Base-by-base conservation (phyloP, 2,329 filamentous ascomycete genomes). In the Fusarium sp. region DNA sequence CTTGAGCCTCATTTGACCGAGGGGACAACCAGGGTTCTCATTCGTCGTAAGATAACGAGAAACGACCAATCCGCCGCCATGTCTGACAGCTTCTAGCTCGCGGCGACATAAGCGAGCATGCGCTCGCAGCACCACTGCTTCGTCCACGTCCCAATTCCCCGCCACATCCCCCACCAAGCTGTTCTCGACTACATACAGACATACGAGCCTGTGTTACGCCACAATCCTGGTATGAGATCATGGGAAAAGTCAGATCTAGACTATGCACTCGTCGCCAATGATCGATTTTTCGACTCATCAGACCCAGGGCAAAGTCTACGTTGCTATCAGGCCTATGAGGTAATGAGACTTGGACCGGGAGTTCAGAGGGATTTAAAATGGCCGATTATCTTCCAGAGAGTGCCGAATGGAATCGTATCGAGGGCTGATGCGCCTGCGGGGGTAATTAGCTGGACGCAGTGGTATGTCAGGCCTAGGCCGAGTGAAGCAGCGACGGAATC, bases 341-440 rank as follows among this genome's bases (percentile, higher is more conserved):
- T 74, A 14, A 71, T 82, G 41, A 72, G 74, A 28, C 71, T 84
- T n/a, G 78, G 85, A 9, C 82, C 84, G 0, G 82, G 83, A 35
- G 69, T 83, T 11, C 77, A 72, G 31, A 84, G 81, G 69, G 79
- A 82, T 35, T 76, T 86, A n/a, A 76, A 70, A 58, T 82, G 85
- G 68, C 82, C 83, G 2, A 83, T 83, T 45, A 80, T 83, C 24
- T 85, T 86, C 64, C 85, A 86, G 71, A 79, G 76, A 63, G 80
- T 84, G 26, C 77, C 78, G 7, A 74, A 78, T 42, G 85, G 85
- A n/a, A 78, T 85, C 28, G 78, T 84, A 9, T 81, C 80, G 48
- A 78, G 85, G 28, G 81, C 79, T 28, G 78, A 84, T 50, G 83
- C 84, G 9, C 77, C 80, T 6, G 84, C 78, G 16, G 84, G 83